These are phyloP conservation scores for Talaromyces amestolkiae DNA, from an alignment of 2,329 filamentous ascomycete species.

Conservation along the genomic window DNA sequence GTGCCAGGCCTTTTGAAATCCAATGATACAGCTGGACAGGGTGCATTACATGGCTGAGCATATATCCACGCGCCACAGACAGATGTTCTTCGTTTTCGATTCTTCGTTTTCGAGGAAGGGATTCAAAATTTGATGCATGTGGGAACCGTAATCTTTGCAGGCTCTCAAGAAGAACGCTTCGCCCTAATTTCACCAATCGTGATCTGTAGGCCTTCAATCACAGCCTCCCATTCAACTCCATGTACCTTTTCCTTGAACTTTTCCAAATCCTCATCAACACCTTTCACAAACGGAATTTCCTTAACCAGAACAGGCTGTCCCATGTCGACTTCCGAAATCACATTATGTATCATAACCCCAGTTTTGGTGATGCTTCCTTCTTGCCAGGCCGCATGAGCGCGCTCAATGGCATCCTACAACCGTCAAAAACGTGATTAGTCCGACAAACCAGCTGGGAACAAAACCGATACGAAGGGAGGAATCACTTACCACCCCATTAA, in stretches of 20 bases:
- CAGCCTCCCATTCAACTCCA: constrained; percentile 69
- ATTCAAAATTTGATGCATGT: not conserved
- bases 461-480: not conserved
- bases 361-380: constrained; percentile 65
- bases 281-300: constrained; percentile 64
- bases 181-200: constrained; percentile 34
- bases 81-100: not conserved
- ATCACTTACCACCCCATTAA: constrained; percentile 64
- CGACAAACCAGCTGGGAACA: not conserved
- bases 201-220: constrained; percentile 65
- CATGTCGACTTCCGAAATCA: constrained; percentile 75
- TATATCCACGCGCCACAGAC: too few species aligned
- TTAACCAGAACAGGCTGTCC: constrained; percentile 69
- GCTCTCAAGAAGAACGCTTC: constrained; percentile 19
- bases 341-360: constrained; percentile 87
- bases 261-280: constrained; percentile 61
- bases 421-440: not conserved
- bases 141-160: not conserved
- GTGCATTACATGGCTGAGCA: not conserved
- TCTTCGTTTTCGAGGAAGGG: not conserved
- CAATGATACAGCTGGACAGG: not conserved
- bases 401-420: constrained; percentile 64
- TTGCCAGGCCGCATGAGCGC: constrained; percentile 72
- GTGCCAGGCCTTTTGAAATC: not conserved
- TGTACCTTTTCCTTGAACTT: constrained; percentile 73